A percentile compares a stretch with the other conserved stretches of the same genome.
Evolutionary conservation across 352 stramenopile species (phyloP).

Genomic region (Phytopythium montanum): DNA sequence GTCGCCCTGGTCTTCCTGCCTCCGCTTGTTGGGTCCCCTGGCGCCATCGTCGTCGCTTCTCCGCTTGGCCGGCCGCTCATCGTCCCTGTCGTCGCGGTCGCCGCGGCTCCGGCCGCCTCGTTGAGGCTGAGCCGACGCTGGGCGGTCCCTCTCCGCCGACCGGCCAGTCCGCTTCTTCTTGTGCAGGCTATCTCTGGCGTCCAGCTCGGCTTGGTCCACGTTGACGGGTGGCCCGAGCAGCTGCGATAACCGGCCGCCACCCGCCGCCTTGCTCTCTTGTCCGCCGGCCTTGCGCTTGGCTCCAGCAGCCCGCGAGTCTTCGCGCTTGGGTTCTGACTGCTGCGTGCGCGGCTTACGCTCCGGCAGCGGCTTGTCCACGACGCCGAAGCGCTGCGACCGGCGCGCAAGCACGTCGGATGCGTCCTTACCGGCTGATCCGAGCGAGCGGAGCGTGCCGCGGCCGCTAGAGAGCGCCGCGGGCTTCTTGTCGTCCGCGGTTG

Average conservation of each 20-base stretch:
- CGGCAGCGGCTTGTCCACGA: slow-evolving; percentile 31
- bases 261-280: slow-evolving; percentile 14
- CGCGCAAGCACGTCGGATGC: slow-evolving; percentile 55
- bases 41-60: slow-evolving; percentile 11
- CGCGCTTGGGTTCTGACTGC: slow-evolving; percentile 24
- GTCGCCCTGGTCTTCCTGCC: slow-evolving; percentile 15
- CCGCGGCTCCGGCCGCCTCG: slow-evolving; percentile 18
- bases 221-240: slow-evolving; percentile 72
- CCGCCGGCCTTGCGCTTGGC: slow-evolving; percentile 25
- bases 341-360: slow-evolving; percentile 16
- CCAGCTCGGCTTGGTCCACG: slow-evolving; percentile 71
- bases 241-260: slow-evolving; percentile 32
- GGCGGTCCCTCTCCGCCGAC: slow-evolving; percentile 19
- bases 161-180: slow-evolving; percentile 53
- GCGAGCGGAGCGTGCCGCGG: slow-evolving; percentile 46
- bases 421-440: slow-evolving; percentile 39
- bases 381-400: slow-evolving; percentile 75
- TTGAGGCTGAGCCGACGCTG: slow-evolving; percentile 11
- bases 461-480: slow-evolving; percentile 35
- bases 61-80: slow-evolving; percentile 4
- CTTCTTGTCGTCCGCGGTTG: slow-evolving; percentile 34
- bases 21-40: slow-evolving; percentile 19
- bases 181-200: slow-evolving; percentile 56
- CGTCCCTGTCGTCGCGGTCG: slow-evolving; percentile 19
- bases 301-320: slow-evolving; percentile 6